These are phyloP conservation scores for Aureobasidium sp. DNA, from an alignment of 2,329 filamentous ascomycete species.

Conservation along the genomic window DNA sequence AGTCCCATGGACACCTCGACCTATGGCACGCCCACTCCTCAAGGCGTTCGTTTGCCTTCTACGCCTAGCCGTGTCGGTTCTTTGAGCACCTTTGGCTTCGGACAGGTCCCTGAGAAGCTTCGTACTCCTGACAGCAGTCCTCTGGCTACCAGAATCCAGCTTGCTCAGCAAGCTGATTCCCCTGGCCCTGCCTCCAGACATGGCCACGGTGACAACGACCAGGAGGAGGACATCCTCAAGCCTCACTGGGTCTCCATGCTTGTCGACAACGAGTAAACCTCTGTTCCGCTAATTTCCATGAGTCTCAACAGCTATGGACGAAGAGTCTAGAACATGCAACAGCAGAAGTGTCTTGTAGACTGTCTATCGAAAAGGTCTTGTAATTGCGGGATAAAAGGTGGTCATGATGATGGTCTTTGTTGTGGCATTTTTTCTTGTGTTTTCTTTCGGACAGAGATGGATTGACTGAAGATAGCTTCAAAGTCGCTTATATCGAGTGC, in stretches of 20 bases:
- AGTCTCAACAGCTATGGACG: not conserved
- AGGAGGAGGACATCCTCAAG: not conserved
- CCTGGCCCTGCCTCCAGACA: not conserved
- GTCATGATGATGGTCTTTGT: not conserved
- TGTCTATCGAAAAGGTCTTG: not conserved
- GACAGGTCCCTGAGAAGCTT: not conserved
- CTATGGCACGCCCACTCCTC: not conserved
- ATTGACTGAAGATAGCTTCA: not conserved
- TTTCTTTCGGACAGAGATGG: not conserved
- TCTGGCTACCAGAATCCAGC: not conserved
- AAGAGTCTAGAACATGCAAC: not conserved
- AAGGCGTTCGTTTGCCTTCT: not conserved
- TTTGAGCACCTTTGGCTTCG: not conserved
- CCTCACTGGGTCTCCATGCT: not conserved
- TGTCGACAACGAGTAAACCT: not conserved
- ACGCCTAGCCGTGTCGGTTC: not conserved
- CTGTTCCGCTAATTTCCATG: not conserved
- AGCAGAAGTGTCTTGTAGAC: not conserved
- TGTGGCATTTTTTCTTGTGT: not conserved
- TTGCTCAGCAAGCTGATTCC: not conserved
- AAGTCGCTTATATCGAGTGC: not conserved
- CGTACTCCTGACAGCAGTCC: not conserved
- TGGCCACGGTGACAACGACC: not conserved
- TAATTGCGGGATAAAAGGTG: not conserved
- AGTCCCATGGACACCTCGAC: not conserved